phyloP scores from a whole-genome alignment of 2,329 filamentous ascomycete genomes.

The Talaromyces verruculosus region DNA sequence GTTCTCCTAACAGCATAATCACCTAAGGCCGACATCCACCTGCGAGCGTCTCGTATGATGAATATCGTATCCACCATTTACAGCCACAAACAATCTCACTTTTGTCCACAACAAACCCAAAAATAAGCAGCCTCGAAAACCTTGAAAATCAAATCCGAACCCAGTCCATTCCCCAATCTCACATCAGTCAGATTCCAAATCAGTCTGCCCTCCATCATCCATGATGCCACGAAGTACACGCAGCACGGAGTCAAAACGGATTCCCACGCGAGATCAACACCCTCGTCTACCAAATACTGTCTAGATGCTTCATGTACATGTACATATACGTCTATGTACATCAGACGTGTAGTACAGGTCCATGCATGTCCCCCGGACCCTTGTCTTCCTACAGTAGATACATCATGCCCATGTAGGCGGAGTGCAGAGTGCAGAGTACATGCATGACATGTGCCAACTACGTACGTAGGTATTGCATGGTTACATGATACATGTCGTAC shows the following conservation, averaged over 20 bases:
- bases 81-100: background rate
- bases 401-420: background rate
- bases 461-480: background rate
- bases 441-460: background rate
- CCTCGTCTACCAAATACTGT: background rate
- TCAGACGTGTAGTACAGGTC: background rate
- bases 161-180: background rate
- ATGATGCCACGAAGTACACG: background rate
- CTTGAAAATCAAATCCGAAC: background rate
- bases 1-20: background rate
- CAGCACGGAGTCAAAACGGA: background rate
- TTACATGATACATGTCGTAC: background rate
- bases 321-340: background rate
- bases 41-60: background rate
- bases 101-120: background rate
- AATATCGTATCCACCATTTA: too few species aligned
- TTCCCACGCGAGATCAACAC: constrained; percentile 1
- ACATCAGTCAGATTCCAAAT: background rate
- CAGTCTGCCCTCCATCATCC: background rate
- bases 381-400: background rate
- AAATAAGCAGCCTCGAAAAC: background rate
- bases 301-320: background rate
- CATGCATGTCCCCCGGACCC: background rate
- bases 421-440: background rate
- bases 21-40: background rate